phyloP scores from a whole-genome alignment of 768 basidiomycete genomes.

The Trichaptum fuscoviolaceum region DNA sequence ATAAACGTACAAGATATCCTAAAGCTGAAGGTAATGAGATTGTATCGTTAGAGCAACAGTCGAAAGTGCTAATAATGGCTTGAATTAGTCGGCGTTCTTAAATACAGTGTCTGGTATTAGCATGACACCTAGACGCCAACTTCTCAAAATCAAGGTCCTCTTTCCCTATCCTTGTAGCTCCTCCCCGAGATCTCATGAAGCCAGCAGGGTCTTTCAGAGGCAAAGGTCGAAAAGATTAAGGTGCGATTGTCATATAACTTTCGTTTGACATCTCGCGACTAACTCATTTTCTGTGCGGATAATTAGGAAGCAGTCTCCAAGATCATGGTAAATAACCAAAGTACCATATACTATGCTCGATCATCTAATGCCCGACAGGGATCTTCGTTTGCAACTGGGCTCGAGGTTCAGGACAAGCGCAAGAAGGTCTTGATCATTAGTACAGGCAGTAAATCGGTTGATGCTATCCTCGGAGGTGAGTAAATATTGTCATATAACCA shows the following conservation, averaged over 20 bases:
- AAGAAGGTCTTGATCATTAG: constrained; percentile 79
- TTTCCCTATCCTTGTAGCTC: constrained; percentile 1
- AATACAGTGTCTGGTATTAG: constrained; percentile 84
- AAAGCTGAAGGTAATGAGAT: constrained; percentile 74
- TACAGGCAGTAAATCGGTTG: constrained; percentile 90
- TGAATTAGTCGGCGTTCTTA: constrained; percentile 62
- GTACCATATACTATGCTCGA: not conserved
- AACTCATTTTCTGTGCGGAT: not conserved
- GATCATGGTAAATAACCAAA: constrained; percentile 51
- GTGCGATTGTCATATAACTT: constrained; percentile 28
- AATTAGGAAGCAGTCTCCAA: constrained; percentile 84
- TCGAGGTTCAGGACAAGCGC: constrained; percentile 84
- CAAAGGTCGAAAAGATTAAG: constrained; percentile 97
- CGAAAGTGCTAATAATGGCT: constrained; percentile 10
- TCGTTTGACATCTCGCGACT: not conserved
- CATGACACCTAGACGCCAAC: constrained; percentile 85
- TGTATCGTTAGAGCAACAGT: constrained; percentile 16
- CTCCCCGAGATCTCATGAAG: constrained; percentile 6
- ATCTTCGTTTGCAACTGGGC: constrained; percentile 85
- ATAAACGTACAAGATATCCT: constrained; percentile 94
- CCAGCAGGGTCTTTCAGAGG: constrained; percentile 85
- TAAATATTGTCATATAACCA: not conserved
- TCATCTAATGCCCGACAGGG: constrained; percentile 45
- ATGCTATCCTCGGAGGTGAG: constrained; percentile 81
- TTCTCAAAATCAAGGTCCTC: constrained; percentile 88